These are phyloP conservation scores for Vigna trinervia DNA, from an alignment of 306 rosid species.

Conservation along the genomic window DNA sequence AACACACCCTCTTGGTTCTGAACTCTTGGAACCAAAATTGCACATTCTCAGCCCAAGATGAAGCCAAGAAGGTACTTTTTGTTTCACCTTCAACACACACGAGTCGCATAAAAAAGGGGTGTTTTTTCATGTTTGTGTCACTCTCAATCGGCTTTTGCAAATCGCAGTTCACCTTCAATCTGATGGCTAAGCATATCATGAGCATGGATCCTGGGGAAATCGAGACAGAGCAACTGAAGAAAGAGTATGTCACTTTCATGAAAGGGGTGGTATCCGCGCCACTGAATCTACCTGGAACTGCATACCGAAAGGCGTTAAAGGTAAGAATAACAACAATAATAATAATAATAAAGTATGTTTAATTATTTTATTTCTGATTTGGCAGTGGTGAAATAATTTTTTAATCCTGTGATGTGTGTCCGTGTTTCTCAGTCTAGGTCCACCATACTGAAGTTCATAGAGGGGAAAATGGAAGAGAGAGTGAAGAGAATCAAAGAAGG, in stretches of 20 bases:
- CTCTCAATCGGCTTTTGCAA: background rate
- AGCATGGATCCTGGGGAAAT: conserved; percentile 84
- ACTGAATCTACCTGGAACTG: conserved; percentile 89
- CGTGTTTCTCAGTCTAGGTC: conserved; percentile 69
- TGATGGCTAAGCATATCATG: conserved; percentile 95
- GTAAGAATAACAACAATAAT: conserved; percentile 40
- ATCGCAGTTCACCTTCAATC: conserved; percentile 89
- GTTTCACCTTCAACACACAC: background rate
- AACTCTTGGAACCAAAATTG: conserved; percentile 67
- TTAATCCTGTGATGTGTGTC: background rate
- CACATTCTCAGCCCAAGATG: conserved; percentile 85
- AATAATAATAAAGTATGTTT: background rate
- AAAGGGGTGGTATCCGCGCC: conserved; percentile 94
- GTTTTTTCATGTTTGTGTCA: background rate
- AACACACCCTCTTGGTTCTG: conserved; percentile 74
- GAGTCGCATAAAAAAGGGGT: background rate
- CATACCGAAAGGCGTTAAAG: conserved; percentile 87
- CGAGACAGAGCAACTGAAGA: conserved; percentile 87
- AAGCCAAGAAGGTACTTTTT: conserved; percentile 78
- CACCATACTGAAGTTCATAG: conserved; percentile 83
- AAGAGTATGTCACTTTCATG: conserved; percentile 89
- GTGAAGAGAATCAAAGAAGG: conserved; percentile 49
- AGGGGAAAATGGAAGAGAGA: conserved; percentile 77
- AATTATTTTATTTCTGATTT: background rate
- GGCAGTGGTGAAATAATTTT: background rate